Evolutionary conservation across 345 rosid species (phyloP).

Genomic region (Aegle marmelos): DNA sequence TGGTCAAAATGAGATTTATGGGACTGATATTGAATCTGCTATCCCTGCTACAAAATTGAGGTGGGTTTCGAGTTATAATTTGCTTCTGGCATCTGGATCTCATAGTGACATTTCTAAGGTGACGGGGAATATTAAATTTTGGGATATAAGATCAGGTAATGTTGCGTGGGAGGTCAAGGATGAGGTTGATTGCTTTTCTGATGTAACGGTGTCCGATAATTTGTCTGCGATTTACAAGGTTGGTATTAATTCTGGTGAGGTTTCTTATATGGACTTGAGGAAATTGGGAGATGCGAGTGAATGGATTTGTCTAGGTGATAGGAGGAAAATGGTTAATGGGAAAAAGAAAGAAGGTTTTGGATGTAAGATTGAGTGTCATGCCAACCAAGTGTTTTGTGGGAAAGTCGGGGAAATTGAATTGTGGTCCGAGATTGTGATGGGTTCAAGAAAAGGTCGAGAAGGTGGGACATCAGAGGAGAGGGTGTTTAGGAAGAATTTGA

Average conservation of each 20-base stretch:
- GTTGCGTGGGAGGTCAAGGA: conserved; percentile 80
- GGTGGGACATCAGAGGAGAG: conserved; percentile 43
- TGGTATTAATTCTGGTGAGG: conserved; percentile 76
- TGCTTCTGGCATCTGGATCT: conserved; percentile 88
- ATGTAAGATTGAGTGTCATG: conserved; percentile 73
- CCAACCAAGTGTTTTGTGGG: conserved; percentile 74
- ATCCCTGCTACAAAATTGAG: conserved; percentile 77
- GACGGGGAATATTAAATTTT: conserved; percentile 59
- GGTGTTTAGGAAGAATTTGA: conserved; percentile 66
- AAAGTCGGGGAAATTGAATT: conserved; percentile 66
- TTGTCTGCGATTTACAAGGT: conserved; percentile 68
- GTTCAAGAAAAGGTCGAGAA: conserved; percentile 27
- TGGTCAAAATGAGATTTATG: conserved; percentile 67
- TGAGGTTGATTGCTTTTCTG: conserved; percentile 76
- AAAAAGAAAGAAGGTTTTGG: conserved; percentile 82
- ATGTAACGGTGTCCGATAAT: conserved; percentile 66
- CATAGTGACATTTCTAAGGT: conserved; percentile 85
- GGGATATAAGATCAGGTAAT: conserved; percentile 79
- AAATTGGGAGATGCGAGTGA: conserved; percentile 40
- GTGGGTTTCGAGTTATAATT: conserved; percentile 58
- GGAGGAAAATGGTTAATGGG: conserved; percentile 47
- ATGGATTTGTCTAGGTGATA: conserved; percentile 72
- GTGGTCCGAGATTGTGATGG: conserved; percentile 80
- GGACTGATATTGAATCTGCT: conserved; percentile 70
- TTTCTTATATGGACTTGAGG: conserved; percentile 64